Evolutionary conservation across 1,284 basidiomycete genomes (phyloP).

Genomic region (Fomitiporia mediterranea): DNA sequence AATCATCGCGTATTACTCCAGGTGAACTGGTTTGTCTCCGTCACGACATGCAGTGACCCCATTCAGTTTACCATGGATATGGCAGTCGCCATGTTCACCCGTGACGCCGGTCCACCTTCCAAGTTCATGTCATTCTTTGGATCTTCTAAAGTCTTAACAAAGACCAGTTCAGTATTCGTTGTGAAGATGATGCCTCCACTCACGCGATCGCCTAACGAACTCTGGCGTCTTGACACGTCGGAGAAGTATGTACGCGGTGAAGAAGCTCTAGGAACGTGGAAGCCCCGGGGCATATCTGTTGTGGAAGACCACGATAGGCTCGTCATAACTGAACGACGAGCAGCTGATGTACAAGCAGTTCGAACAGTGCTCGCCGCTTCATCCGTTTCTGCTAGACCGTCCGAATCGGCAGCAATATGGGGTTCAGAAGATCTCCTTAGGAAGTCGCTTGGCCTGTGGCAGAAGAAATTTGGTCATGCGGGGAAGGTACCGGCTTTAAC

Average conservation of each 20-base stretch:
- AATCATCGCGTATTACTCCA: conserved; percentile 81
- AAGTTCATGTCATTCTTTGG: conserved; percentile 72
- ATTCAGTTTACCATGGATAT: conserved; percentile 85
- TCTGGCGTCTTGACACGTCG: conserved; percentile 93
- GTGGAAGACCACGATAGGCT: conserved; percentile 81
- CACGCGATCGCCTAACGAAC: conserved; percentile 81
- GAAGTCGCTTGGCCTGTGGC: conserved; percentile 74
- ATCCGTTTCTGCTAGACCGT: conserved; percentile 43
- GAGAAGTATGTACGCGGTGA: conserved; percentile 93
- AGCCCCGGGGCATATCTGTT: conserved; percentile 80
- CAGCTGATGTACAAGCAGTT: conserved; percentile 88
- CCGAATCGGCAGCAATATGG: conserved; percentile 54
- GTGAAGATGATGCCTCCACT: conserved; percentile 80
- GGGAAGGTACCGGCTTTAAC: conserved; percentile 53
- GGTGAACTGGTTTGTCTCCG: conserved; percentile 71
- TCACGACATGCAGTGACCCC: conserved; percentile 81
- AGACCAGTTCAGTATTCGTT: conserved; percentile 78
- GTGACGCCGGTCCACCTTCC: conserved; percentile 83
- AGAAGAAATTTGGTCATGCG: conserved; percentile 71
- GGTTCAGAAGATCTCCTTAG: conserved; percentile 55
- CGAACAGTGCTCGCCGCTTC: conserved; percentile 67
- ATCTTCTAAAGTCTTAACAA: conserved; percentile 66
- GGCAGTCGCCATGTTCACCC: conserved; percentile 79
- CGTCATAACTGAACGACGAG: conserved; percentile 62
- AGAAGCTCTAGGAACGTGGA: conserved; percentile 80